Conservation (phyloP, 2,329 filamentous ascomycete species). For the Penicillium sp. region DNA sequence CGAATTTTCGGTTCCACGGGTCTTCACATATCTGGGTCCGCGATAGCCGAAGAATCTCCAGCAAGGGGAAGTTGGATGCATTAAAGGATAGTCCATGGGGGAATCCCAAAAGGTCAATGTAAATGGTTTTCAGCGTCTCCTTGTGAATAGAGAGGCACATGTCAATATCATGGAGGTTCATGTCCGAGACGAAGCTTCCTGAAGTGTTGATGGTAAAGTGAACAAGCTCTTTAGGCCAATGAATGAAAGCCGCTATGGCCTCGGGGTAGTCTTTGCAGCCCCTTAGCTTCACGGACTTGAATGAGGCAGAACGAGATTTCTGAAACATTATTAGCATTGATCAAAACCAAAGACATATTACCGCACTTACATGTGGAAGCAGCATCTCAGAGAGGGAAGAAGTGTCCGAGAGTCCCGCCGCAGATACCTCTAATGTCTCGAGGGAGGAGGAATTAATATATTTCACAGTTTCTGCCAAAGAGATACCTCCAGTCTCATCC, state of each 20-base stretch:
- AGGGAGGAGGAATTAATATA: not conserved
- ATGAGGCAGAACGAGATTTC: constrained; percentile 5
- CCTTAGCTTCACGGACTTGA: constrained; percentile 2
- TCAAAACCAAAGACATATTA: too few species aligned
- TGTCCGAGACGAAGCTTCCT: not conserved
- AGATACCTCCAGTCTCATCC: not conserved
- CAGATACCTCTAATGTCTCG: not conserved
- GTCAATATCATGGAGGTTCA: constrained; percentile 3
- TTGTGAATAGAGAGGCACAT: constrained; percentile 3
- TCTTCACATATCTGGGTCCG: constrained; percentile 8
- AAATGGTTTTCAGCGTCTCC: constrained; percentile 1
- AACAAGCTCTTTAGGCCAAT: constrained; percentile 4
- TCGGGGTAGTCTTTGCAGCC: constrained; percentile 6
- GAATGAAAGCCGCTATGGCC: constrained; percentile 4
- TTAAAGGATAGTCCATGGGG: constrained; percentile 3
- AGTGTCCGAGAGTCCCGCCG: not conserved
- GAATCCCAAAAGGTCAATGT: constrained; percentile 5
- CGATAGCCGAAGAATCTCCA: constrained; percentile 4
- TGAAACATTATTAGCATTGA: not conserved
- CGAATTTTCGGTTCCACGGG: not conserved
- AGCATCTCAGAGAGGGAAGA: not conserved
- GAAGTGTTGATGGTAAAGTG: constrained; percentile 9
- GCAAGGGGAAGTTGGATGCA: constrained; percentile 2
- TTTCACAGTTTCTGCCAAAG: constrained; percentile 3
- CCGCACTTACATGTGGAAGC: not conserved